These are phyloP conservation scores for Sonneratia caseolaris DNA, from an alignment of 345 rosid species.

Conservation along the genomic window DNA sequence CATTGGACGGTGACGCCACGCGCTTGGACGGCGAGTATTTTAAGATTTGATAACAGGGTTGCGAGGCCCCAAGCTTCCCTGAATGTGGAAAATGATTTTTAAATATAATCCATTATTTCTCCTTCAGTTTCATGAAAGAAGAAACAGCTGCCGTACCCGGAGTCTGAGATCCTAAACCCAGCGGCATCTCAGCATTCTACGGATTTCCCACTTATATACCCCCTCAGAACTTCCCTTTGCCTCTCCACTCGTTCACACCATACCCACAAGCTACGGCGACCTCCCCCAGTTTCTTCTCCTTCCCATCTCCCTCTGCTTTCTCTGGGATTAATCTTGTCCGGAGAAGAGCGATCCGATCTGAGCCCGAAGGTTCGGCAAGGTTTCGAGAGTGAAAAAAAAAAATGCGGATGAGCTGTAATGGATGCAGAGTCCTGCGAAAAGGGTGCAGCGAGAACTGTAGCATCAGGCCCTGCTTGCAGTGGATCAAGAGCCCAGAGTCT, in stretches of 20 bases:
- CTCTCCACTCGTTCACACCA: too few relatives aligned
- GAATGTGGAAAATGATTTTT: not conserved
- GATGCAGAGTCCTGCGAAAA: slow-evolving; percentile 90
- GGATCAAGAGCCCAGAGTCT: slow-evolving; percentile 85
- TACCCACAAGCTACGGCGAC: not conserved
- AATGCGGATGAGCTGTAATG: slow-evolving; percentile 97
- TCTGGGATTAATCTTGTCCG: not conserved
- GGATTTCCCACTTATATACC: slow-evolving; percentile 6
- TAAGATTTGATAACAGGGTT: not conserved
- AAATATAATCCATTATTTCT: not conserved
- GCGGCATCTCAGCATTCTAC: not conserved
- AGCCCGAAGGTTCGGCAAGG: not conserved
- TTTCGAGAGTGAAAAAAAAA: not conserved
- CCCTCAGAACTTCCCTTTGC: not conserved
- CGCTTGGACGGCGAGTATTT: too few relatives aligned
- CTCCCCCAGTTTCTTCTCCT: not conserved
- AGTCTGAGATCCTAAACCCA: not conserved
- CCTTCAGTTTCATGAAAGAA: not conserved
- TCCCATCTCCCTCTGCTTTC: slow-evolving; percentile 11
- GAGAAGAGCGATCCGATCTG: not conserved
- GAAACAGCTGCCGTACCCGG: slow-evolving; percentile 7
- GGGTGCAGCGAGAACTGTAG: slow-evolving; percentile 89
- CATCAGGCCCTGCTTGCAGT: slow-evolving; percentile 88
- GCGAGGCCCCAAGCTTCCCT: not conserved
- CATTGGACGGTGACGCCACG: too few relatives aligned